phyloP scores from a whole-genome alignment of 225 moss, liverwort and hornwort species.

The Marchantia paleacea region DNA sequence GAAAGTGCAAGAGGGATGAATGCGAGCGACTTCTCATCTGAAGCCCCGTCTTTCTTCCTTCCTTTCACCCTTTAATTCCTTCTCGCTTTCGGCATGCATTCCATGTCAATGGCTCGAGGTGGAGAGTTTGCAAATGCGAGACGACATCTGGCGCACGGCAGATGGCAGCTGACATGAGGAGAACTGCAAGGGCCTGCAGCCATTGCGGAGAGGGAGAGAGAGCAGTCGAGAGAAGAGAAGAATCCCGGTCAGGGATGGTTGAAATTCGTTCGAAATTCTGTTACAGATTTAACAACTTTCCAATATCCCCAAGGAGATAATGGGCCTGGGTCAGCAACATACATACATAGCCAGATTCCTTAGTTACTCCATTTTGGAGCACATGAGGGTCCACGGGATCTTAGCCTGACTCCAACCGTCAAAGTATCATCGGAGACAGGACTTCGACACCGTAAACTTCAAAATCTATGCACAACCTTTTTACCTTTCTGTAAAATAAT shows the following conservation, averaged over 20 bases:
- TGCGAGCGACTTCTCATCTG: neutral
- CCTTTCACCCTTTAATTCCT: neutral
- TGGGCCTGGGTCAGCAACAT: neutral
- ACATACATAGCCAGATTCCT: neutral
- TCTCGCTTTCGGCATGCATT: neutral
- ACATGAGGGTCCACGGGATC: conserved; percentile 5
- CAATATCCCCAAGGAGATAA: neutral
- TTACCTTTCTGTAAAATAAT: neutral
- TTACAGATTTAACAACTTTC: neutral
- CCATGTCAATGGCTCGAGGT: neutral
- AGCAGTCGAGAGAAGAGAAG: no score
- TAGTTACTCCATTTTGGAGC: neutral
- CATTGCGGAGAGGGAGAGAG: no score
- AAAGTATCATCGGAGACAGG: conserved; percentile 1
- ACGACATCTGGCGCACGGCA: neutral
- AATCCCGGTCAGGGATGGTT: no score
- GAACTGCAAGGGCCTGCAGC: neutral
- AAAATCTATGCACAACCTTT: conserved; percentile 7
- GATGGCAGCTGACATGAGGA: neutral
- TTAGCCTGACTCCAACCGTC: conserved; percentile 12
- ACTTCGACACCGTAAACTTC: neutral
- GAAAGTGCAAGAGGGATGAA: neutral
- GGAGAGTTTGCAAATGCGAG: neutral
- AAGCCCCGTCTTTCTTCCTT: neutral
- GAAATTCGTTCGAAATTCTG: neutral